These are phyloP conservation scores for Cystobasidiaceae sp. DNA, from an alignment of 1,284 basidiomycete species.

Conservation along the genomic window DNA sequence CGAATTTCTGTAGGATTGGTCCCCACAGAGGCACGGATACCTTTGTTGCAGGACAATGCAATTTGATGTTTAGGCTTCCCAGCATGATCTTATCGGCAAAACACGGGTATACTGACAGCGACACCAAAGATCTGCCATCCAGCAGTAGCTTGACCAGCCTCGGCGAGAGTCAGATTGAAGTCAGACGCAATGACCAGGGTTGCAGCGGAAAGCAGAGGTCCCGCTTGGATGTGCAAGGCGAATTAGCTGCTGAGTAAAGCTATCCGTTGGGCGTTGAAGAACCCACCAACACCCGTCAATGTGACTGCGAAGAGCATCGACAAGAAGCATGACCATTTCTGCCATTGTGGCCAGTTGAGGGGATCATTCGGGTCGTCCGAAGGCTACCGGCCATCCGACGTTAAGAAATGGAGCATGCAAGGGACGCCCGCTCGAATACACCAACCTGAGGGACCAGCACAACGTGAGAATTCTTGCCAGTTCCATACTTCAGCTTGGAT, in stretches of 20 bases:
- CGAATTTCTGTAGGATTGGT: not conserved
- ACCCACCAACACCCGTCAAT: slow-evolving; percentile 17
- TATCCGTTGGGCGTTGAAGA: not conserved
- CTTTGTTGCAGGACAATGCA: no score
- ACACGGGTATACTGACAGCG: no score
- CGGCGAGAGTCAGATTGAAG: slow-evolving; percentile 13
- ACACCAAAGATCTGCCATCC: slow-evolving; percentile 28
- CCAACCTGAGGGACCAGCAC: slow-evolving; percentile 21
- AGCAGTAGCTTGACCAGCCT: slow-evolving; percentile 21
- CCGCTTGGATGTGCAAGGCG: not conserved
- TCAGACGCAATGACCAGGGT: slow-evolving; percentile 17
- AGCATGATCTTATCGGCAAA: no score
- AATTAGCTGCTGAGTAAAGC: no score
- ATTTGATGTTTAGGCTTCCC: no score
- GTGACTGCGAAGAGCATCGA: slow-evolving; percentile 2
- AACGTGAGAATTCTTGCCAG: slow-evolving; percentile 19
- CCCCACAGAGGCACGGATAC: slow-evolving; percentile 15
- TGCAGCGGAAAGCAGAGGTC: slow-evolving; percentile 5
- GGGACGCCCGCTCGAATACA: not conserved
- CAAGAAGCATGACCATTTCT: slow-evolving; percentile 14
- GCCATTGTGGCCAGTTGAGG: slow-evolving; percentile 5
- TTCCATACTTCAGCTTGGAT: slow-evolving; percentile 24
- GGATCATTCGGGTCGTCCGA: slow-evolving; percentile 24
- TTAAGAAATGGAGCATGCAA: not conserved
- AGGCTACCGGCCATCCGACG: not conserved